phyloP scores from a whole-genome alignment of 176 grass and related monocot species.

The Carex cristatella region DNA sequence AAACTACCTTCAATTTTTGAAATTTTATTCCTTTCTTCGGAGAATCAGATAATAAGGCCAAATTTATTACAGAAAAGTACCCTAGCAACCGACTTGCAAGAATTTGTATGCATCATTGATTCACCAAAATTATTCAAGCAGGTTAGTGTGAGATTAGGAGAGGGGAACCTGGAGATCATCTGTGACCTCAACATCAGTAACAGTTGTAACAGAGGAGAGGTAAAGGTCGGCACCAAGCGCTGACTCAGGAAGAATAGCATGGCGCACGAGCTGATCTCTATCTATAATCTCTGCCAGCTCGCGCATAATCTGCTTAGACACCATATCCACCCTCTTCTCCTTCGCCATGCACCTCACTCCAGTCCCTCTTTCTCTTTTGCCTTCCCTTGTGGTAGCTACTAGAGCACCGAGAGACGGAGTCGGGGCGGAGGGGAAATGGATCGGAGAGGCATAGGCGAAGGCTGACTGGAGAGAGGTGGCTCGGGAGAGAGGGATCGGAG shows the following conservation, averaged over 20 bases:
- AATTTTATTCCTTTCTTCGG: background rate
- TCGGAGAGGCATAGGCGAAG: constrained; percentile 10
- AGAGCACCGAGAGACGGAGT: constrained; percentile 11
- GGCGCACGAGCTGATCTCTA: constrained; percentile 74
- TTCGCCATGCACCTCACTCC: constrained; percentile 89
- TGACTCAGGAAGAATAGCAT: constrained; percentile 81
- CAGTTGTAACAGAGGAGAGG: constrained; percentile 91
- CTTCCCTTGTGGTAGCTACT: background rate
- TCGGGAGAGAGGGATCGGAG: background rate
- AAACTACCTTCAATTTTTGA: background rate
- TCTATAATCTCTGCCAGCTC: constrained; percentile 86
- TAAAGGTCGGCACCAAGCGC: constrained; percentile 91
- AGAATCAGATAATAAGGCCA: background rate
- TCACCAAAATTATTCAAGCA: background rate
- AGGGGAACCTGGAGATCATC: constrained; percentile 71
- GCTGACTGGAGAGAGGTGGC: background rate
- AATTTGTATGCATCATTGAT: background rate
- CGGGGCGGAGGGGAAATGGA: background rate
- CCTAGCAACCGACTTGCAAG: background rate
- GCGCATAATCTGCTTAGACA: constrained; percentile 90
- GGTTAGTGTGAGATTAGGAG: background rate
- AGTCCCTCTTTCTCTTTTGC: background rate
- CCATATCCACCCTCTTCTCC: constrained; percentile 87
- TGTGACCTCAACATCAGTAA: constrained; percentile 89
- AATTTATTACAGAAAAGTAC: background rate